A percentile compares a stretch with the other conserved stretches of the same genome.
Evolutionary conservation across 768 basidiomycete genomes (phyloP).

Genomic region (Cantharellus cinnabarinus): DNA sequence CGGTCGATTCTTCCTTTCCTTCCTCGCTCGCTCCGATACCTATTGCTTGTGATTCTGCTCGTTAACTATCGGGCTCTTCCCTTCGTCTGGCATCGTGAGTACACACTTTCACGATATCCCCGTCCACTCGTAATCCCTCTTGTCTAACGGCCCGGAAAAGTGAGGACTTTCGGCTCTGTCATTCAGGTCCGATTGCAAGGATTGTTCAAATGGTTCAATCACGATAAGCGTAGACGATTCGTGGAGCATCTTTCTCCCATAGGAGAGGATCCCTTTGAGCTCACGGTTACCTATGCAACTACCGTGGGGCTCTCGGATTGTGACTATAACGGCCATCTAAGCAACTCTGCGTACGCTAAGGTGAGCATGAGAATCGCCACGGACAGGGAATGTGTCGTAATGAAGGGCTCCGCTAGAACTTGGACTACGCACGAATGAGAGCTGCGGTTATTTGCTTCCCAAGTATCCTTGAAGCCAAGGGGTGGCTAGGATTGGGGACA

Average conservation of each 20-base stretch:
- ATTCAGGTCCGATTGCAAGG: neutral
- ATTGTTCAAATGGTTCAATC: neutral
- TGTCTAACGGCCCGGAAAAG: neutral
- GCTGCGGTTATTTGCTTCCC: constrained; percentile 32
- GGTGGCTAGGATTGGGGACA: constrained; percentile 40
- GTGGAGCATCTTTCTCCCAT: constrained; percentile 22
- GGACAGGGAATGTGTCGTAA: no score
- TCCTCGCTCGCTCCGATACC: constrained; percentile 19
- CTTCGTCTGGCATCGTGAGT: constrained; percentile 48
- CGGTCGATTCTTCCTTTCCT: constrained; percentile 6
- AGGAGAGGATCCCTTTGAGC: constrained; percentile 35
- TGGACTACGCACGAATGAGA: constrained; percentile 25
- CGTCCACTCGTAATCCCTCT: neutral
- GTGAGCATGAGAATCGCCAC: constrained; percentile 9
- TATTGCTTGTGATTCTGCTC: constrained; percentile 30
- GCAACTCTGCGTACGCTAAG: constrained; percentile 66
- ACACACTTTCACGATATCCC: neutral
- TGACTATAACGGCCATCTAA: constrained; percentile 55
- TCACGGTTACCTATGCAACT: constrained; percentile 21
- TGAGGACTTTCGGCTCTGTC: neutral
- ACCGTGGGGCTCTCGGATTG: constrained; percentile 48
- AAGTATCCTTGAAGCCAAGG: constrained; percentile 34
- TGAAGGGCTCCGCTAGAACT: neutral
- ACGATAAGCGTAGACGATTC: neutral
- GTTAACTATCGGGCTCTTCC: constrained; percentile 43